Evolutionary conservation across 306 rosid species (phyloP), one percentile per base, ranked within the genome.

Genomic region (barrel medic (Medicago truncatula)): DNA sequence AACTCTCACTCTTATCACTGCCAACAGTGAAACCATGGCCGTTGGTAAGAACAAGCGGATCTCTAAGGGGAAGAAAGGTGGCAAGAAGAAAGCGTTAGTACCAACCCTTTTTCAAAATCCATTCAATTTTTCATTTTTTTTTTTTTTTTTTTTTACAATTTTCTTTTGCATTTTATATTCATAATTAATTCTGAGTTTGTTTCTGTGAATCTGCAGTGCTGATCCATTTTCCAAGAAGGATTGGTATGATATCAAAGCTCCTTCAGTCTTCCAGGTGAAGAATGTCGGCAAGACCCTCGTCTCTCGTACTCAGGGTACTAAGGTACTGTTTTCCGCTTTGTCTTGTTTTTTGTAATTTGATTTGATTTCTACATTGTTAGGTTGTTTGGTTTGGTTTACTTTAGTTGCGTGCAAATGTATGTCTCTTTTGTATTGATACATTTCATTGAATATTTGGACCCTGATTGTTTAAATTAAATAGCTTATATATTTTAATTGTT

Each of bases 221-320:
- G 98, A 95, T 83, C 98, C 98, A 2, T 95, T 95, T 80, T 74
- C 98, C 11, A 95, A 95, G 97, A 95, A 95, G 83, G 98, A 95
- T 67, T 95, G 98, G 98, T 95, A 95, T 8, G 96, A 91, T 43
- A 85, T 94, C 16, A 94, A 91, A 78, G 97, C 96, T 6, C 98
- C 97, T 14, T 89, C 95, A 1, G 65, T 92, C 14, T 92, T 95
- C 83, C 79, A 66, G 58, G 78, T 79, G 18, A 86, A 87, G 67
- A 89, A 87, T 62, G 97, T 95, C 11, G 97, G 98, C 38, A 95
- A 95, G 44, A 95, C 98, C 58, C 96, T 92, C 0, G 98, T 95
- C 43, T 38, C 90, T 54, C 95, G 97, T 61, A 95, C 97, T 28
- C 99, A 95, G 89, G 99, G 99, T 15, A 95, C 98, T 66, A 95